phyloP scores from a whole-genome alignment of 1,139 yeast genomes.

The Yamadazyma dendronema region DNA sequence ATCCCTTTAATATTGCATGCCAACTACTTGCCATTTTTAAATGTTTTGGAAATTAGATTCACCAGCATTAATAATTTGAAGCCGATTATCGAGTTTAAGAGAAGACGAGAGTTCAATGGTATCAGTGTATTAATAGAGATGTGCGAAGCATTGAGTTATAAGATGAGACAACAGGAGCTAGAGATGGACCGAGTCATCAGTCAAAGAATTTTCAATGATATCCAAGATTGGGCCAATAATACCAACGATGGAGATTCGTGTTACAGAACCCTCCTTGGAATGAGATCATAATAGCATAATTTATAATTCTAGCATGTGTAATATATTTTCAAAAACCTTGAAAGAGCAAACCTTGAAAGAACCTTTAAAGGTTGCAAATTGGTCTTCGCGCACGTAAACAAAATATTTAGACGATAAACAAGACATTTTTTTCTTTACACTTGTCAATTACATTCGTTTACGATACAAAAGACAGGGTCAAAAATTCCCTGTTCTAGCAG shows the following conservation, averaged over 20 bases:
- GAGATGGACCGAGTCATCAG: conserved; percentile 58
- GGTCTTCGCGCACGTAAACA: not conserved
- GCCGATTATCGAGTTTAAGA: conserved; percentile 67
- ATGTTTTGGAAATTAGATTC: conserved; percentile 77
- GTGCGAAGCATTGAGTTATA: conserved; percentile 63
- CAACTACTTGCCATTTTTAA: conserved; percentile 55
- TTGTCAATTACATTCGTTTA: not conserved
- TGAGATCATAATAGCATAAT: conserved; percentile 1
- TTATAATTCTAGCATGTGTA: conserved; percentile 1
- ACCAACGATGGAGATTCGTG: conserved; percentile 35
- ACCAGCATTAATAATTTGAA: conserved; percentile 58
- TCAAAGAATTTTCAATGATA: conserved; percentile 50
- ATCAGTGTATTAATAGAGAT: conserved; percentile 68
- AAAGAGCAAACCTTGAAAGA: no score
- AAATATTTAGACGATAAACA: conserved; percentile 1
- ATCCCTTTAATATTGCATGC: conserved; percentile 59
- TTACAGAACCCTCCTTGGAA: conserved; percentile 4
- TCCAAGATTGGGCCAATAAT: conserved; percentile 57
- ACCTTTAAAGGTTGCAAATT: no score
- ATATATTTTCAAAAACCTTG: not conserved
- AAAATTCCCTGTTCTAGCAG: no score
- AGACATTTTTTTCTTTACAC: not conserved
- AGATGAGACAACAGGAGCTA: conserved; percentile 62
- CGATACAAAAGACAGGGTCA: not conserved
- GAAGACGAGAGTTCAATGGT: conserved; percentile 53